Base-by-base conservation (phyloP, 2,329 filamentous ascomycete genomes). In the Magnaporthiopsis incrustans region DNA sequence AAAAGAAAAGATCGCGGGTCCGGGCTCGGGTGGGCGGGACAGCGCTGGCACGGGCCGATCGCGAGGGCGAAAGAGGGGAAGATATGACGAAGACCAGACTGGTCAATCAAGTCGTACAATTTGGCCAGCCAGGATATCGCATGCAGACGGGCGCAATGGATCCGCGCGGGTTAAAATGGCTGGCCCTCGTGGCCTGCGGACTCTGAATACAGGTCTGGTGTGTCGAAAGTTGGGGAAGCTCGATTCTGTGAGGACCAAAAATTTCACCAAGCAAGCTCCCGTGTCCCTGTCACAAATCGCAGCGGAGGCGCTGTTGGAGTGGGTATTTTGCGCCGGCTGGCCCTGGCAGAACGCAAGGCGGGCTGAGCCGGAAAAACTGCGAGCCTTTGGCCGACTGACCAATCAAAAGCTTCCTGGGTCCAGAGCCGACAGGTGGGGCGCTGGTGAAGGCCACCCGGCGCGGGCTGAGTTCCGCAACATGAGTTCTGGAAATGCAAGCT, bases 11-110 rank as follows among this genome's bases (percentile, higher is more conserved):
- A 18, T 18, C 26, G 26, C 57, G 18, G 15, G 57, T 26, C 57
- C 15, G 10, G 57, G 57, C 25, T 58, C 26, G 26, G 32, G 35
- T 12, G 14, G 58, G 12, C 15, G 30, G 58, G 32, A 38, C 26
- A 60, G 22, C 26, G 58, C 14, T 35, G 44, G 44, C 44, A 53
- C 44, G 44, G 44, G 44, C 18, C 44, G 18, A n/a, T 25, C 22
- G 44, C 44, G 44, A 25, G 18, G 38, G 27, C 60, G 59, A 63
- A 38, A 33, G 38, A 56, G 30, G 56, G 64, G 56, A 38, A 59
- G 50, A n/a, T 1, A 32, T 27, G 27, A 10, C 11, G 25, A 63
- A 63, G 22, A 58, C 18, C n/a, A 53, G n/a, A n/a, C 5, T 22
- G 22, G 44, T 22, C 44, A 53, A 53, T 53, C 22, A 53, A 25